Conservation (phyloP, 305 asterid species). For the Caryopteris hybrid region DNA sequence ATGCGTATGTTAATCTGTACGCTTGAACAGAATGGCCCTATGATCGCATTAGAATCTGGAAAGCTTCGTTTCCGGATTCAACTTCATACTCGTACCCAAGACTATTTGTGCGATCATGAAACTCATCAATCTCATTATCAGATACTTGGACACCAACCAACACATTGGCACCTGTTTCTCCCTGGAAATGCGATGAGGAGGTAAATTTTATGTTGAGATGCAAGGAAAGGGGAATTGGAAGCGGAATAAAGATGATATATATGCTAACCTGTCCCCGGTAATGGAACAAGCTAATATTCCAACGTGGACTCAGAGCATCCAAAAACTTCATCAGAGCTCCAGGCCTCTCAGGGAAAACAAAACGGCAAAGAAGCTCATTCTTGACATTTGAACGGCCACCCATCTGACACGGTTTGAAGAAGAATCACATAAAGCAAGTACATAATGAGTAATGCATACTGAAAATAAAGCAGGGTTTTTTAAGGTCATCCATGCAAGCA, state of each 20-base stretch:
- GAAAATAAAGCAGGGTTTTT: not conserved
- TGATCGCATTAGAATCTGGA: conserved; percentile 65
- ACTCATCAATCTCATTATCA: conserved; percentile 51
- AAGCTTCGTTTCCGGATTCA: conserved; percentile 60
- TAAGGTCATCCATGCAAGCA: not conserved
- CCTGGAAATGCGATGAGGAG: conserved; percentile 30
- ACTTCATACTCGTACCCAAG: conserved; percentile 68
- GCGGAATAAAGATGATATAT: not conserved
- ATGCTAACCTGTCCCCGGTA: conserved; percentile 69
- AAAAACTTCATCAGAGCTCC: conserved; percentile 72
- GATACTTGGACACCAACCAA: conserved; percentile 80
- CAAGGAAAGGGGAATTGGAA: not conserved
- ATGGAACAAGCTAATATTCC: conserved; percentile 94
- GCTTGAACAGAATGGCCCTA: no score
- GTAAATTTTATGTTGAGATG: not conserved
- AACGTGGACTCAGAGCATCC: conserved; percentile 79
- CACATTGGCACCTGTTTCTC: conserved; percentile 80
- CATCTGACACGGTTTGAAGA: conserved; percentile 44
- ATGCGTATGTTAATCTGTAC: no score
- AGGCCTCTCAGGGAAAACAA: conserved; percentile 80
- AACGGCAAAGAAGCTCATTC: conserved; percentile 79
- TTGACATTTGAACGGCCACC: conserved; percentile 77
- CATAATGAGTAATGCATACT: not conserved
- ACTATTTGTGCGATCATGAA: conserved; percentile 42
- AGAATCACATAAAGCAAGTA: not conserved